These are phyloP conservation scores for Cryptosporidium muris DNA, from an alignment of 169 alveolate species.

Conservation along the genomic window DNA sequence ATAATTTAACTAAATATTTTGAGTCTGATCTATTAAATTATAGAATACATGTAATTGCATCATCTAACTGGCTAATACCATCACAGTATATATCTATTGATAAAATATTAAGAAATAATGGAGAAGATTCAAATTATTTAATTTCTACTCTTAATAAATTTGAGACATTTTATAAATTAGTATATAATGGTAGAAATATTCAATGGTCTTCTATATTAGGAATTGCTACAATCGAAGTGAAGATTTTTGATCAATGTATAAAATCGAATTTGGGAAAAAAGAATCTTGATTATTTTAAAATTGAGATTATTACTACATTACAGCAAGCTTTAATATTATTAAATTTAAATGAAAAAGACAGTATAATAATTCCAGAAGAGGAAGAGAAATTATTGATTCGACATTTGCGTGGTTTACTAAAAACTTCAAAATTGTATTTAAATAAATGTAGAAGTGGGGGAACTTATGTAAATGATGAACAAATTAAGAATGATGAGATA, in stretches of 20 bases:
- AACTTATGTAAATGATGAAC: neutral
- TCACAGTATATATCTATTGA: no score
- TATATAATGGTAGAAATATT: conserved; percentile 24
- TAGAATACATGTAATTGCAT: no score
- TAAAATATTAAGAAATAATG: no score
- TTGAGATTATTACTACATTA: conserved; percentile 17
- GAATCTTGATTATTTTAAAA: neutral
- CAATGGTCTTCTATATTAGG: conserved; percentile 49
- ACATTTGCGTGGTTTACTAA: neutral
- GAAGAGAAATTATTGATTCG: conserved; percentile 3
- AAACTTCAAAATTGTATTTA: neutral
- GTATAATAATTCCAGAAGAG: neutral
- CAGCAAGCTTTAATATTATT: conserved; percentile 49
- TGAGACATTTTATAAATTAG: no score
- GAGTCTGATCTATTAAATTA: no score
- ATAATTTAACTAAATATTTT: no score
- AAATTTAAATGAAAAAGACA: conserved; percentile 21
- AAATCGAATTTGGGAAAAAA: neutral
- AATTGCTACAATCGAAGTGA: neutral
- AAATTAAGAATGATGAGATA: neutral
- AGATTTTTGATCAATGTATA: conserved; percentile 5
- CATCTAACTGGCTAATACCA: no score
- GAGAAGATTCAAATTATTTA: no score
- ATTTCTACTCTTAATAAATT: no score
- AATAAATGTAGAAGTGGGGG: neutral